These are phyloP conservation scores for Trifolium repens DNA, from an alignment of 306 rosid species.

Conservation along the genomic window DNA sequence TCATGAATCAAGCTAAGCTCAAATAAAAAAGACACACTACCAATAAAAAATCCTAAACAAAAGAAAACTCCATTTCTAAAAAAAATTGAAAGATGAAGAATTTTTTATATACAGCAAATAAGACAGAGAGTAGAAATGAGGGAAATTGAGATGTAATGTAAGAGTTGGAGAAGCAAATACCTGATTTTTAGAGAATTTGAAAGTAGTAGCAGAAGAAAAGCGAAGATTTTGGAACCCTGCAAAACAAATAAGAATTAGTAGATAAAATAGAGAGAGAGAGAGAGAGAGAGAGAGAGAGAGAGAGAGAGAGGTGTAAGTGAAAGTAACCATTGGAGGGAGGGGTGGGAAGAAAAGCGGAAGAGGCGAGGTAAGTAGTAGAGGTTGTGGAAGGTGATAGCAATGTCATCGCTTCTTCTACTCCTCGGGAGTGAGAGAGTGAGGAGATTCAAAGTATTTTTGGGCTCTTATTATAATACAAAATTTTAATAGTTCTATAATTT, in stretches of 20 bases:
- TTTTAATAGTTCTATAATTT: too few relatives aligned
- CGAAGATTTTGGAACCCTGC: constrained; percentile 38
- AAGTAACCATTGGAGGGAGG: constrained; percentile 48
- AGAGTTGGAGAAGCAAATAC: constrained; percentile 38
- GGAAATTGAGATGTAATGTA: not conserved
- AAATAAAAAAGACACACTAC: too few relatives aligned
- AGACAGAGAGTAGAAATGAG: too few relatives aligned
- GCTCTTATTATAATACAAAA: too few relatives aligned
- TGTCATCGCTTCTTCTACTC: constrained; percentile 17
- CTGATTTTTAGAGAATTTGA: constrained; percentile 49
- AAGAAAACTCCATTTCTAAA: too few relatives aligned
- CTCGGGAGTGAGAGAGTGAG: not conserved
- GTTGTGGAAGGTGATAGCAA: constrained; percentile 28
- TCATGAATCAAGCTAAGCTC: too few relatives aligned
- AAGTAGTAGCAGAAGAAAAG: constrained; percentile 24
- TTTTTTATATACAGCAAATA: too few relatives aligned
- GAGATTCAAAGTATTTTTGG: not conserved
- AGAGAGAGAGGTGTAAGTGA: not conserved
- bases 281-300: not conserved
- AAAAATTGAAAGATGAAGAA: too few relatives aligned
- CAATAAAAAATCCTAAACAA: too few relatives aligned
- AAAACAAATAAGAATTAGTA: constrained; percentile 26
- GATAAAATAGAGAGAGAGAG: not conserved
- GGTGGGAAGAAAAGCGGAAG: constrained; percentile 41
- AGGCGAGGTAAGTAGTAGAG: constrained; percentile 31